Evolutionary conservation across 2,329 filamentous ascomycete genomes (phyloP), one percentile per base, ranked within the genome.

Genomic region (Chaetomium sp.): DNA sequence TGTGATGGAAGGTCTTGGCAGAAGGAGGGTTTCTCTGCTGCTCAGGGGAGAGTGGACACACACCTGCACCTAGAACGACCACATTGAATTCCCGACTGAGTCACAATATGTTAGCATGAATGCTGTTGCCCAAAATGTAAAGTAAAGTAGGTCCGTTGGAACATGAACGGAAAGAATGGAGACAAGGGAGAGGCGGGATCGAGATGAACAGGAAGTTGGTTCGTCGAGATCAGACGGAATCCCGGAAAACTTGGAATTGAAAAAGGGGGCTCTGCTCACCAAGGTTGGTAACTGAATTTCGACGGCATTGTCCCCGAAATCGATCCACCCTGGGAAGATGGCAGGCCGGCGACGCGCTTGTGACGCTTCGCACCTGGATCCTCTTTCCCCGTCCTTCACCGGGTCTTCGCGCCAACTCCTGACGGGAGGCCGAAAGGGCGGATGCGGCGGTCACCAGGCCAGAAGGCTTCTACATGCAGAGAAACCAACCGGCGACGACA

Each of bases 61-160:
- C 79, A 90, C 89, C 90, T 81, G 90, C 89, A 75, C 91, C 91
- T 71, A 93, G 82, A 68, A 93, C 91, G 72, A 93, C 91, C 74
- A 93, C 90, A 77, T 93, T 88, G 75, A 92, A 91, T 81, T 93
- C 90, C 74, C 89, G 87, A 78, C 88, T 90, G 62, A 33, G 60
- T 25, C 49, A 53, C 31, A 31, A 31, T 35, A 25, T 64, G 65
- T 71, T 65, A 70, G 69, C 69, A 61, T 63, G 38, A 35, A 35
- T 27, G 38, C 35, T 49, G 33, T 47, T 27, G 10, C 57, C 31
- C 31, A 51, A 51, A 27, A 16, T n/a, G 23, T 16, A 27, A 51
- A 50, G 9, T 23, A 23, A 50, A 25, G 13, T 5, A 51, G 25
- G 10, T 19, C 23, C n/a, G 10, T 21, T 23, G 21, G 51, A 21